Evolutionary conservation across 1,284 basidiomycete species (phyloP), one percentile per base, ranked within the genome.

Genomic region (Fomitiporia mediterranea): DNA sequence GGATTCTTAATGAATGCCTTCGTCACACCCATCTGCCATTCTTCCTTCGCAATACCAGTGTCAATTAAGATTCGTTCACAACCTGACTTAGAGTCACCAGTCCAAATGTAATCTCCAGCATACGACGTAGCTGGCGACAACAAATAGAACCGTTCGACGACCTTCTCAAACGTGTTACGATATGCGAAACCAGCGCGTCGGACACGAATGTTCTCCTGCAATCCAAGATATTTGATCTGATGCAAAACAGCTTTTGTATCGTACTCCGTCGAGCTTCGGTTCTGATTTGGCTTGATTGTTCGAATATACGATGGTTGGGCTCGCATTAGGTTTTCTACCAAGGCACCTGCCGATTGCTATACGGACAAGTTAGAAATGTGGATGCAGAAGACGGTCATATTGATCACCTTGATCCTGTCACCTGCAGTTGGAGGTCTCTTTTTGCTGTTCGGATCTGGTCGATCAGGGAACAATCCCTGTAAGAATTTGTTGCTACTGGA

Each of bases 1-100:
- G 96, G 96, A 69, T 96, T 98, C 80, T 99, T 99, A 75, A 99
- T 99, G 71, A 99, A 99, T 0, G 96, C 96, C 68, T 99, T 99
- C 9, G 96, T 97, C 2, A 89, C 84, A 62, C 97, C 96, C 94
- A 99, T 97, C 73, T 99, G 96, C 96, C 96, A 99, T 72, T 99
- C 95, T 55, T 98, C 96, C 65, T 84, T 87, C 2, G 92, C 83
- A 64, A 99, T 99, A 43, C 95, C 95, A 13, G 94, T 96, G 67
- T 99, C 96, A 61, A 81, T 90, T 49, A 99, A 75, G 61, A 99
- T 99, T 63, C 85, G 84, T 72, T 95, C 86, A 67, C 96, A 99
- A 17, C 94, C 96, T 7, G 92, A 91, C 67, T 88, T 87, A 4
- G 94, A 69, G 66, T 98, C 92, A 3, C 95, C 94, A 55, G 84